A percentile compares a stretch with the other conserved stretches of the same genome.
These are phyloP conservation scores for Chiua virens DNA, from an alignment of 768 basidiomycete species.

Conservation along the genomic window DNA sequence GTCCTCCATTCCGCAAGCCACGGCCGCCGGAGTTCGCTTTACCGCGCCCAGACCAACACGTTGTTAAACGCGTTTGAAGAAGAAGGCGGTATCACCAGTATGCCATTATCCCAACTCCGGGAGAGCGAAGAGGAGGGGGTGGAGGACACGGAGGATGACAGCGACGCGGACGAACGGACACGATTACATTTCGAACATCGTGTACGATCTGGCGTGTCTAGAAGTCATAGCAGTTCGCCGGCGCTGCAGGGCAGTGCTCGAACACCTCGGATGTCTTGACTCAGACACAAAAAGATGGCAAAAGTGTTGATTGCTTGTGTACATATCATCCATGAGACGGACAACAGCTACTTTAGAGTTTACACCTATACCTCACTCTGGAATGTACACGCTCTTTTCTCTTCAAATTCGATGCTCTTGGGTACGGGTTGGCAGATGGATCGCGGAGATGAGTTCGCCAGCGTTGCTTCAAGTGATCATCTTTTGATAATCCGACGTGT, in stretches of 20 bases:
- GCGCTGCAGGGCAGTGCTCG: constrained; percentile 31
- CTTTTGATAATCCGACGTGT: too few species aligned
- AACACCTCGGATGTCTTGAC: constrained; percentile 18
- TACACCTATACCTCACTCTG: constrained; percentile 21
- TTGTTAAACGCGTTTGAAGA: constrained; percentile 79
- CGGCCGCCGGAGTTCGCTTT: constrained; percentile 63
- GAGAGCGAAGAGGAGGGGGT: constrained; percentile 65
- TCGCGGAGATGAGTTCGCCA: too few species aligned
- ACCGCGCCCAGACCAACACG: constrained; percentile 61
- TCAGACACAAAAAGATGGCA: neutral
- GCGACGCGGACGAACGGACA: constrained; percentile 47
- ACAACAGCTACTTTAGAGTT: constrained; percentile 29
- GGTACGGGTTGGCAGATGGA: too few species aligned
- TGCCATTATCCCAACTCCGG: constrained; percentile 60
- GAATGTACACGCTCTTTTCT: constrained; percentile 9
- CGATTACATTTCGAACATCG: constrained; percentile 29
- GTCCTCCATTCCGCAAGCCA: constrained; percentile 42
- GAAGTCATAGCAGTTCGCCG: constrained; percentile 59
- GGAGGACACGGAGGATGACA: constrained; percentile 45
- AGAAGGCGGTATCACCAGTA: constrained; percentile 15
- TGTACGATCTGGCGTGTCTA: constrained; percentile 37
- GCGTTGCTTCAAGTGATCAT: too few species aligned
- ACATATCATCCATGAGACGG: constrained; percentile 19
- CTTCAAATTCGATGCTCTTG: neutral
- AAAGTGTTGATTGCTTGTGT: neutral